phyloP scores from a whole-genome alignment of 768 basidiomycete genomes.

The Cytidiella melzeri region DNA sequence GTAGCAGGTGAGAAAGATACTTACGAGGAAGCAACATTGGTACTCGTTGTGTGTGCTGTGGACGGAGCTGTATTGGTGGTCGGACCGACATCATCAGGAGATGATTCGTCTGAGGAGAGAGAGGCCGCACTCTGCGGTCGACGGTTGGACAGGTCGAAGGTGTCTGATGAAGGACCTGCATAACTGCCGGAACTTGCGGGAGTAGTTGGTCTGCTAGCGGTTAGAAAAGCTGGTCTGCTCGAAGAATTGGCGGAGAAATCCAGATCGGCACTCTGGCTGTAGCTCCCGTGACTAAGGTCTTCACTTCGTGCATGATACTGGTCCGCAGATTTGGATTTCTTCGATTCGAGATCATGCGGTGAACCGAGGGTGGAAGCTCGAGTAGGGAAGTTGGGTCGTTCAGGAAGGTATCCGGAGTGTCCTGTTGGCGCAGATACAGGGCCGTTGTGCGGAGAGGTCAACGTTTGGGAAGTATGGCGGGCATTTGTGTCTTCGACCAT shows the following conservation, averaged over 20 bases:
- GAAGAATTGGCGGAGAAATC: conserved; percentile 15
- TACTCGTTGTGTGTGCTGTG: conserved; percentile 46
- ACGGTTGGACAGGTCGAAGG: conserved; percentile 43
- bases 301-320: conserved; percentile 57
- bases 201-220: conserved; percentile 54
- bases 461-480: conserved; percentile 14
- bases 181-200: conserved; percentile 45
- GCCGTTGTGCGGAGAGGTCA: conserved; percentile 14
- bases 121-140: conserved; percentile 40
- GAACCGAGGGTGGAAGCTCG: conserved; percentile 61
- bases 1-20: conserved; percentile 23
- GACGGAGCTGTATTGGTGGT: conserved; percentile 34
- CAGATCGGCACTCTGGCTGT: conserved; percentile 23
- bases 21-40: conserved; percentile 55
- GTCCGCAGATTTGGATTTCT: conserved; percentile 31
- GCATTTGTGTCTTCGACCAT: conserved; percentile 22
- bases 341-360: conserved; percentile 47
- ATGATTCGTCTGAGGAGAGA: conserved; percentile 51
- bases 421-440: conserved; percentile 13
- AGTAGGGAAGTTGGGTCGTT: conserved; percentile 50
- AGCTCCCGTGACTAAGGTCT: conserved; percentile 55
- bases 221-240: conserved; percentile 36
- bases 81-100: conserved; percentile 36
- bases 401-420: conserved; percentile 26
- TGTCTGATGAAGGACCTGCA: conserved; percentile 39